Percentiles rank a stretch among this genome's conserved stretches.
Evolutionary conservation across 2,329 filamentous ascomycete genomes (phyloP).

Genomic region (Clonostachys rhizophaga): DNA sequence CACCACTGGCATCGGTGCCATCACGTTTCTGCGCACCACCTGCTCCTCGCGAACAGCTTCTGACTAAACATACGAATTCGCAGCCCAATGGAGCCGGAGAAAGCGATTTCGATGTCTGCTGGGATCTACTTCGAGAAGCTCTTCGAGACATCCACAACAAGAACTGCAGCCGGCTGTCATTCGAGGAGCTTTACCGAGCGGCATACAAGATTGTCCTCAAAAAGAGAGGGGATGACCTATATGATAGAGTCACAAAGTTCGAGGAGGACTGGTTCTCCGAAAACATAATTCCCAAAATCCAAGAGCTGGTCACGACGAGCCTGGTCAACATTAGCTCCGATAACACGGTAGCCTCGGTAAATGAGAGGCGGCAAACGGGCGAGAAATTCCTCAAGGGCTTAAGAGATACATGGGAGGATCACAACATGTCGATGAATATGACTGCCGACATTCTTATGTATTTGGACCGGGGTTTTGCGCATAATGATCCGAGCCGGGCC

Average conservation of each 20-base stretch:
- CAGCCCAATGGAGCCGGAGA: constrained; percentile 43
- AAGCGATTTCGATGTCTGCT: constrained; percentile 81
- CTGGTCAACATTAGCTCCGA: constrained; percentile 59
- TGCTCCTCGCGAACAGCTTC: no score
- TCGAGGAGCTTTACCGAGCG: constrained; percentile 91
- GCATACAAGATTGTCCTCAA: constrained; percentile 91
- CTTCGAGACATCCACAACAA: constrained; percentile 87
- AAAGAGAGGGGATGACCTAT: constrained; percentile 79
- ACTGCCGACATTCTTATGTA: constrained; percentile 96
- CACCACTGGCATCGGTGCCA: not conserved
- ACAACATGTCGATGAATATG: constrained; percentile 94
- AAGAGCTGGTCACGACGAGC: constrained; percentile 64
- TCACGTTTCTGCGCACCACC: not conserved
- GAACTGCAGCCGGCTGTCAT: constrained; percentile 84
- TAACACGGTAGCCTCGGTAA: constrained; percentile 57
- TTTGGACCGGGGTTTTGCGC: constrained; percentile 81
- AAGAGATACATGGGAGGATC: constrained; percentile 78
- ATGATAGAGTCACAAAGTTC: constrained; percentile 73
- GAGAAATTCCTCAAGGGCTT: constrained; percentile 78
- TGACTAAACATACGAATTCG: constrained; percentile 1
- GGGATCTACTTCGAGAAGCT: constrained; percentile 71
- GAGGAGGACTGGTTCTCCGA: constrained; percentile 77
- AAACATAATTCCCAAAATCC: constrained; percentile 68
- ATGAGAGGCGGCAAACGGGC: constrained; percentile 74
- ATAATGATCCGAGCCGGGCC: constrained; percentile 59